Base-by-base conservation (phyloP, 2,329 filamentous ascomycete species). In the Microascus cirrosus region DNA sequence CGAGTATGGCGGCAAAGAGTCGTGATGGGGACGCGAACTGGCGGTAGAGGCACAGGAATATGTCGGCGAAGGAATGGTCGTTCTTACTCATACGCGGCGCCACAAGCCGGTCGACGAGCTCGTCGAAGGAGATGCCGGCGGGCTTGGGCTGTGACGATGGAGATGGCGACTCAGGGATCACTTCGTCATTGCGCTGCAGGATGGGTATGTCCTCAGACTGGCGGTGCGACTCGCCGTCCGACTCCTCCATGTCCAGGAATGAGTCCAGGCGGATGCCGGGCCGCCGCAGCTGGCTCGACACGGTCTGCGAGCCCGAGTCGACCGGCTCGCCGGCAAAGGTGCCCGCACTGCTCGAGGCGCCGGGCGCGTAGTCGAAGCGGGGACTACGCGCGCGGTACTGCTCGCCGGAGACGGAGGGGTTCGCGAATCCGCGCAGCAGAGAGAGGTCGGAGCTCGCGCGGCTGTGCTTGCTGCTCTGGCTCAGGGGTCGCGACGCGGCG, bases 1-100 rank as follows among this genome's bases (percentile, higher is more conserved):
- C 79, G 48, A 95, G 77, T 52, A 97, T 87, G 8, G 89, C 85
- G 48, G 85, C 81, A 56, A 97, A 83, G 4, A 99, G 78, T 62
- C 87, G 81, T 11, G 82, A 80, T 0, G 94, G 94, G 1, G 92
- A 83, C 3, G 90, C 88, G 68, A 99, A 97, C 69, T 94, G 95
- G 61, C 94, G 87, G 71, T 97, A 97, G 15, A 97, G 77, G 62
- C 93, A 96, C 34, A 97, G 77, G 66, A 97, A 97, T 20, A 95
- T 85, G 52, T 91, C 84, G 1, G 83, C 82, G 67, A 96, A 99
- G 70, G 96, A 96, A 59, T 82, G 80, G 67, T 97, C 94, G n/a
- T 86, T 81, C 67, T 90, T 91, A 32, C 89, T 91, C 74, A 93
- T 86, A 39, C 89, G 89, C 61, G 89, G 82, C 0, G 86, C 81